Percentiles rank a stretch among this genome's conserved stretches.
These are phyloP conservation scores for Henningerozyma blattae DNA, from an alignment of 805 yeast genomes.

Conservation along the genomic window DNA sequence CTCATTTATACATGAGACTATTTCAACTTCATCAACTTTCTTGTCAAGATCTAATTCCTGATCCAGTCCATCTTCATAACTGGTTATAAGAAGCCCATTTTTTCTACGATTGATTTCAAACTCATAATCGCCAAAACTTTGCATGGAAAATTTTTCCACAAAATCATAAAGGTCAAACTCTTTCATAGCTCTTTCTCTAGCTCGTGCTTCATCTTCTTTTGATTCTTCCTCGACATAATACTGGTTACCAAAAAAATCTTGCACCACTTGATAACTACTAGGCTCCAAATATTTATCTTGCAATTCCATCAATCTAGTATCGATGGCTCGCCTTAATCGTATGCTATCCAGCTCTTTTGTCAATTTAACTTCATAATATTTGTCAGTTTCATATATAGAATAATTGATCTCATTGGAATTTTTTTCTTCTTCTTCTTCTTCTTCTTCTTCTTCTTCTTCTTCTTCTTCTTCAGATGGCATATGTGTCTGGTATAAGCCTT, in stretches of 20 bases:
- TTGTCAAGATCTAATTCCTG: neutral
- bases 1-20: neutral
- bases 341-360: slow-evolving; percentile 10
- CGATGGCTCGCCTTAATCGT: slow-evolving; percentile 11
- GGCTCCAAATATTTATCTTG: slow-evolving; percentile 5
- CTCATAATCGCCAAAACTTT: slow-evolving; percentile 17
- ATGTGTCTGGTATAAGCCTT: neutral
- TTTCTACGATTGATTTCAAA: slow-evolving; percentile 19
- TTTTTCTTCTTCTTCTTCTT: neutral
- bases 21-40: no score
- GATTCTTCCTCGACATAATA: slow-evolving; percentile 19
- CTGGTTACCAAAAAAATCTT: slow-evolving; percentile 20
- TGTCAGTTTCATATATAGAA: slow-evolving; percentile 7
- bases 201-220: slow-evolving; percentile 8
- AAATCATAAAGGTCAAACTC: slow-evolving; percentile 12
- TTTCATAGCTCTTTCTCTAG: slow-evolving; percentile 10
- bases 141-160: slow-evolving; percentile 13
- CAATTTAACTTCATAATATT: slow-evolving; percentile 10
- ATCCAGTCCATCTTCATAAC: neutral
- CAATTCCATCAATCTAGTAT: slow-evolving; percentile 6
- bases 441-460: no score
- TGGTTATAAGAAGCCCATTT: slow-evolving; percentile 3
- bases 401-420: slow-evolving; percentile 1
- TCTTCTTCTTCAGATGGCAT: no score
- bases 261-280: slow-evolving; percentile 12